A percentile compares a stretch with the other conserved stretches of the same genome.
Conservation (phyloP, 768 basidiomycete species). For the Amyloporia xantha region DNA sequence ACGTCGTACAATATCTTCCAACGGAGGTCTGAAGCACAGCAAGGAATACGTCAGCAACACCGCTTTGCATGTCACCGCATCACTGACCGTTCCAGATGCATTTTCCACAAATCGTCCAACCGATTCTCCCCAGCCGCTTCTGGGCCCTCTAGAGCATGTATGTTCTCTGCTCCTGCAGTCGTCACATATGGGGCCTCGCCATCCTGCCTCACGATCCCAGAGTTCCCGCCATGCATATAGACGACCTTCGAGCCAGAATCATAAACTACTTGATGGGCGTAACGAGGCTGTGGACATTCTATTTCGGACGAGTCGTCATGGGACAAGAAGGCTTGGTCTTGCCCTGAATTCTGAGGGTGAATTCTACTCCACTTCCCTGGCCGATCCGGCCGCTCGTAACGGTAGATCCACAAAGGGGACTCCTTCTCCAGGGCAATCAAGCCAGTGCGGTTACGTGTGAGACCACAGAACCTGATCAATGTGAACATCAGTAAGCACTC, state of each 20-base stretch:
- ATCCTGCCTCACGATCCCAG: slow-evolving; percentile 33
- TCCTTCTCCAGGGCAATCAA: slow-evolving; percentile 39
- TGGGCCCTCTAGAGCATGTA: slow-evolving; percentile 19
- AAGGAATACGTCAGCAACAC: neutral
- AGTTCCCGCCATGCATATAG: slow-evolving; percentile 77
- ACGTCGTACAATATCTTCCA: slow-evolving; percentile 57
- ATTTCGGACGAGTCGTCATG: neutral
- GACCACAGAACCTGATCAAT: slow-evolving; percentile 50
- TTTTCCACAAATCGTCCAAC: slow-evolving; percentile 75
- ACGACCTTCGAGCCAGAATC: slow-evolving; percentile 47
- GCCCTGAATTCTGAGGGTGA: slow-evolving; percentile 29
- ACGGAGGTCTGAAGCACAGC: slow-evolving; percentile 41
- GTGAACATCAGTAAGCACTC: no score
- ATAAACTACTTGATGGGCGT: slow-evolving; percentile 77
- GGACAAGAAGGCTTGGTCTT: no score
- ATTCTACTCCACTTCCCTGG: slow-evolving; percentile 66
- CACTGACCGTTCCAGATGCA: slow-evolving; percentile 49
- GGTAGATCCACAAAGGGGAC: slow-evolving; percentile 61
- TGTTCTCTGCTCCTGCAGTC: slow-evolving; percentile 12
- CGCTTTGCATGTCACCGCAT: neutral
- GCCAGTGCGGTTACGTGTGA: slow-evolving; percentile 38
- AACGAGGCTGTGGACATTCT: slow-evolving; percentile 55
- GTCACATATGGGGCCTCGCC: slow-evolving; percentile 41
- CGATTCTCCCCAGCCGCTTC: slow-evolving; percentile 34
- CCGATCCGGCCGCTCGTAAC: slow-evolving; percentile 41